Base-by-base conservation (phyloP, 257 asterid species). In the Solanum rostratum region DNA sequence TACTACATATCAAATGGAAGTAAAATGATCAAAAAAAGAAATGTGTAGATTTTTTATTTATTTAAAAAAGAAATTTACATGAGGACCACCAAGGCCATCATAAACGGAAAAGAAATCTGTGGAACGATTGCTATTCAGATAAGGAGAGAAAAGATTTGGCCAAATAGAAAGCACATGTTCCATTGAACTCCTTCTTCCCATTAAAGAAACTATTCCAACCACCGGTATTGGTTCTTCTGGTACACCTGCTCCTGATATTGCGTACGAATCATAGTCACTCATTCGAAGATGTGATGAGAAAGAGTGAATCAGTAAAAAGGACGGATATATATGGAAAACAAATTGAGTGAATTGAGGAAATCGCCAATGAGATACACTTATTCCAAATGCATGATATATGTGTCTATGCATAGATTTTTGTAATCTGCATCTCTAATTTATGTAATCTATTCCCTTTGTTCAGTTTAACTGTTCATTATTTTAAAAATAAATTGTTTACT, bases 71-170 rank as follows among this genome's bases (percentile, higher is more conserved):
- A n/a, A n/a, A n/a, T n/a, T n/a, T 82, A 86, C 88, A 39, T 83
- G 86, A 62, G 86, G 37, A 50, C 88, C 86, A 54, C 86, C 88
- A 55, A 79, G 88, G 14, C 88, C 88, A 55, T 86, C 88, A 22
- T 55, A 86, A 55, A 86, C 86, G n/a, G 65, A 85, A 50, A 79
- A 52, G 79, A 76, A 86, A 83, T 86, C 83, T 10, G 83, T 45
- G 4, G 86, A 81, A 5, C 19, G 84, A 22, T 52, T 5, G 52
- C 14, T 41, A 68, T 57, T 85, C 27, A 85, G 57, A 20, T 27
- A 16, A 16, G 87, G 87, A 7, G 37, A 52, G 55, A 76, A 85
- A 55, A 85, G 74, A 29, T 63, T 54, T 2, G 73, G 60, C 20
- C 20, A 20, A 49, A 83, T 59, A 22, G 74, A 73, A 9, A 74